Evolutionary conservation across 2,329 filamentous ascomycete species (phyloP), one percentile per base, ranked within the genome.

Genomic region (Diaporthe helianthi): DNA sequence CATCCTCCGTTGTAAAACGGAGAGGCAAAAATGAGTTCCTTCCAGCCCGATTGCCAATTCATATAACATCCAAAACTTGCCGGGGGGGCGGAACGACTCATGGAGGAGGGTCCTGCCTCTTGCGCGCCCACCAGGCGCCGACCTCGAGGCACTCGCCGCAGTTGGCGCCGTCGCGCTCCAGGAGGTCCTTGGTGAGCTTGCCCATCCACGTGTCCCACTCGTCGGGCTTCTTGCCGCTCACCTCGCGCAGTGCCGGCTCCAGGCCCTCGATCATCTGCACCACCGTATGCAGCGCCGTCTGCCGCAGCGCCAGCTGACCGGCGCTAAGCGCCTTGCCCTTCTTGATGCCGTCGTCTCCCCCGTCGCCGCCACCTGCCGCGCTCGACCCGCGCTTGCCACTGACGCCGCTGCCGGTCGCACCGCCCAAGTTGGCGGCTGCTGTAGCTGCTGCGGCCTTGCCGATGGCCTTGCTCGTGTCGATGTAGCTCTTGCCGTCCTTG

Each of bases 191-290:
- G 86, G 93, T 95, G 91, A 97, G 93, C 79, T 91, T 93, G 49
- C 90, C 89, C 81, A 92, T 89, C 94, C 94, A 98, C 51, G 89
- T 85, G 78, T 97, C 92, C 94, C 94, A 98, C 81, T 98, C 94
- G 74, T 97, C 93, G 76, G 92, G 89, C 75, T 91, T 93, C 83
- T 97, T 97, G 17, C 91, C 92, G 76, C 92, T 97, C 54, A 89
- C 89, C 75, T 97, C 92, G 74, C 92, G 88, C 74, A 98, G 82
- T 69, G 96, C 81, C 6, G 93, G 93, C 79, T 98, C 94, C 75
- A 98, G 82, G 72, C 91, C 91, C 77, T 96, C 93, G 66, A 97
- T 93, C 85, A 93, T 87, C 77, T 94, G 92, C 65, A 97, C 88
- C 7, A 94, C 89, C 2, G 92, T 93, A 76, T 92, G 82, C 68